Evolutionary conservation across 1,284 basidiomycete species (phyloP).

Genomic region (Jaminaea rosea): DNA sequence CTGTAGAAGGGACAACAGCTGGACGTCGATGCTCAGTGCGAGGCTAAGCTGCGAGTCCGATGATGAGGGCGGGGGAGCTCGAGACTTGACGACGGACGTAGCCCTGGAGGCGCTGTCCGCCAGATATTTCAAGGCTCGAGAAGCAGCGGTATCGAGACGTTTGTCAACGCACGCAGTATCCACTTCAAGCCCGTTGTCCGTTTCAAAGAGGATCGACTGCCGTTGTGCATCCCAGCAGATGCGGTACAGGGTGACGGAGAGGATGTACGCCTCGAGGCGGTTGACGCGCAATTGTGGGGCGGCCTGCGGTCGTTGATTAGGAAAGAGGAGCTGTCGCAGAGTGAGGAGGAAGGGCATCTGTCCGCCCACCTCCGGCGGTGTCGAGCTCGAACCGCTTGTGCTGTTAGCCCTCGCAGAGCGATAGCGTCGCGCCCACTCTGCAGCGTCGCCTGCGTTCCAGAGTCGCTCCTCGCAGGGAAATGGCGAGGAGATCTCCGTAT

Average conservation of each 20-base stretch:
- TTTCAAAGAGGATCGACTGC: constrained; percentile 2
- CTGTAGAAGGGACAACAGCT: constrained; percentile 6
- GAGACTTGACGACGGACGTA: too few relatives aligned
- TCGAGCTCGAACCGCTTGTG: constrained; percentile 2
- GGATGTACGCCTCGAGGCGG: constrained; percentile 9
- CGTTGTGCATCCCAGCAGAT: constrained; percentile 11
- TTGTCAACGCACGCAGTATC: too few relatives aligned
- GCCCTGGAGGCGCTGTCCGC: too few relatives aligned
- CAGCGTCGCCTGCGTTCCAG: constrained; percentile 6
- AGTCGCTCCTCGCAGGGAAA: constrained; percentile 10
- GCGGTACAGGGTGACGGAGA: constrained; percentile 10
- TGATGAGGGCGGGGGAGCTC: too few relatives aligned
- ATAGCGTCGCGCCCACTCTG: constrained; percentile 2
- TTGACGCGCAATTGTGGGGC: constrained; percentile 6
- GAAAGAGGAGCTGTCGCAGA: constrained; percentile 2
- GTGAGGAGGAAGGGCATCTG: constrained; percentile 6
- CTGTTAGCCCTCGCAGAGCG: neutral
- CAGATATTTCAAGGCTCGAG: too few relatives aligned
- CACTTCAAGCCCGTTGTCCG: too few relatives aligned
- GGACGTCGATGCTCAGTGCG: constrained; percentile 7
- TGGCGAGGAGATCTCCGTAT: constrained; percentile 5
- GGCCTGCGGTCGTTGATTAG: neutral
- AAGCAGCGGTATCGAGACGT: too few relatives aligned
- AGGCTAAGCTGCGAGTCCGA: neutral
- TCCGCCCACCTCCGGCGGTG: too few relatives aligned